Conservation (phyloP, 1,284 basidiomycete species). For the Boletellus deceptivus region DNA sequence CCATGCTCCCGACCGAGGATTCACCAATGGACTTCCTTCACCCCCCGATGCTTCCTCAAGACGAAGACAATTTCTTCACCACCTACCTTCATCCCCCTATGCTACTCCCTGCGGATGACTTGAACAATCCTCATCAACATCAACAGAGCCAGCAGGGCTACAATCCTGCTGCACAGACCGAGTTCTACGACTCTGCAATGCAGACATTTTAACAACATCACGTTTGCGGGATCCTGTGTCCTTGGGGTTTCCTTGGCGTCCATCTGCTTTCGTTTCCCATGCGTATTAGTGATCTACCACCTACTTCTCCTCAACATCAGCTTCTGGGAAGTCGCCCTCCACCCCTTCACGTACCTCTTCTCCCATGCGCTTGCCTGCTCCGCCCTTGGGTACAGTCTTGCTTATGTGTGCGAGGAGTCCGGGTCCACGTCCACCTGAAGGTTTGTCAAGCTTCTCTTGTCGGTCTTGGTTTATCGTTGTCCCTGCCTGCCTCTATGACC, state of each 20-base stretch:
- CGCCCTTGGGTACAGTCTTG: too few species aligned
- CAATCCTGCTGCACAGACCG: constrained; percentile 17
- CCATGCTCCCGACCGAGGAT: constrained; percentile 52
- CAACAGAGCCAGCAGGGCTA: constrained; percentile 38
- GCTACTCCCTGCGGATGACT: constrained; percentile 41
- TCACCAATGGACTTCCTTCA: constrained; percentile 53
- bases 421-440: too few species aligned
- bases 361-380: too few species aligned
- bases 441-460: too few species aligned
- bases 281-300: too few species aligned
- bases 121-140: constrained; percentile 34
- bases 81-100: constrained; percentile 60
- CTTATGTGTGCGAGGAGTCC: too few species aligned
- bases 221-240: constrained; percentile 4
- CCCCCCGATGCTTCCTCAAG: constrained; percentile 46
- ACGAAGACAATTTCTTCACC: constrained; percentile 54
- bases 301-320: too few species aligned
- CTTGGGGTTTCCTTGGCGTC: constrained; percentile 10
- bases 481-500: too few species aligned
- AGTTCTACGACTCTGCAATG: constrained; percentile 31
- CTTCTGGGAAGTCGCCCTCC: too few species aligned
- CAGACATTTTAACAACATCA: constrained; percentile 24
- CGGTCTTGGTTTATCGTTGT: too few species aligned
- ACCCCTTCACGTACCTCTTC: too few species aligned
- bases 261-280: neutral